Evolutionary conservation across 148 eudicot species (phyloP).

Genomic region (Oxyria digyna): DNA sequence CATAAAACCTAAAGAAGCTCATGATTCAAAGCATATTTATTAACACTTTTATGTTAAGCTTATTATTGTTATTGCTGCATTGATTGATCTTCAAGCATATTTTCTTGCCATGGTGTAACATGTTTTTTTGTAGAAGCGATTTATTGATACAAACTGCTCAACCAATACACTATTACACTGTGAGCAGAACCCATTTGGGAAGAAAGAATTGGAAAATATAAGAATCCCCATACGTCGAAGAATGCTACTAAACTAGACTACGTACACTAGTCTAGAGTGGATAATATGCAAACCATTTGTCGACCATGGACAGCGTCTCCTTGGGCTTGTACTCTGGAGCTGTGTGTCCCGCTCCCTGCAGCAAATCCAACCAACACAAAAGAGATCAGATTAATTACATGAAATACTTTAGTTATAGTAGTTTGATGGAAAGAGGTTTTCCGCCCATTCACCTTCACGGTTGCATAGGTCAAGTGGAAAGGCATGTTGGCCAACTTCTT

Average conservation of each 20-base stretch:
- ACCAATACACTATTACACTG: not conserved
- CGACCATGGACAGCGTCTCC: slow-evolving; percentile 22
- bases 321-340: slow-evolving; percentile 35
- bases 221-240: not conserved
- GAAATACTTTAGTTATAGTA: not conserved
- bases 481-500: slow-evolving; percentile 10
- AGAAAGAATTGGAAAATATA: not conserved
- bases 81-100: too few relatives aligned
- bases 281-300: slow-evolving; percentile 23
- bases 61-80: too few relatives aligned
- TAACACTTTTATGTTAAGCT: too few relatives aligned
- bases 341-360: slow-evolving; percentile 50
- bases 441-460: slow-evolving; percentile 21
- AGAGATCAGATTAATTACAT: not conserved
- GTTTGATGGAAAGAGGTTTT: not conserved
- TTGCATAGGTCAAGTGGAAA: slow-evolving; percentile 27
- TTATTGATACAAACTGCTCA: too few relatives aligned
- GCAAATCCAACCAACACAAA: not conserved
- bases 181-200: not conserved
- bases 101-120: too few relatives aligned
- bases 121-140: too few relatives aligned
- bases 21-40: too few relatives aligned
- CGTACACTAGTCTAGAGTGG: not conserved
- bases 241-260: not conserved
- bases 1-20: too few relatives aligned